Base-by-base conservation (phyloP, 1,284 basidiomycete genomes). In the Tilletia caries region DNA sequence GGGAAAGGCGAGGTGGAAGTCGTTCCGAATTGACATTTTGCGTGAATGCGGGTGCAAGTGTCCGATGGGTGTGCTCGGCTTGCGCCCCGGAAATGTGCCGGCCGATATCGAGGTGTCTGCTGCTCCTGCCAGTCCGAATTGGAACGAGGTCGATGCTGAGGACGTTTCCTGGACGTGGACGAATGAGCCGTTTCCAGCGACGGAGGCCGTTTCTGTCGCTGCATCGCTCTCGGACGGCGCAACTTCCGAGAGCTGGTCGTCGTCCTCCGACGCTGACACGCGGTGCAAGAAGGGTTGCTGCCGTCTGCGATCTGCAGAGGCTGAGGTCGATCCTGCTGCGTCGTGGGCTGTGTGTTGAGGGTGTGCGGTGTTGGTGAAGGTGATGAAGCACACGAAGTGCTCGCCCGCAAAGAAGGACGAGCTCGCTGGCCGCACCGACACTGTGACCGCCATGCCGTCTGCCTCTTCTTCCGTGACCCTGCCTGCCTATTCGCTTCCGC, bases 381-480 rank as follows among this genome's bases (percentile, higher is more conserved):
- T 91, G 79, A 97, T 89, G 3, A 88, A 90, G 20, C 92, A 92
- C 5, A 89, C 86, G 83, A 95, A 92, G 0, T 88, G 86, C 83
- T 97, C 94, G 71, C 94, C 94, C 0, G 94, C 93, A 83, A 95
- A 97, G 85, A 91, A 96, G 0, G 92, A 92, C 0, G 92, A 91
- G 73, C 93, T 91, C 0, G 90, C 87, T 2, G 94, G 94, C 0
- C 84, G 89, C 65, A 87, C 85, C 0, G 84, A 84, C 34, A 87
- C 84, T 69, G 83, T 82, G 62, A 87, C 68, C 25, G 75, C 34
- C 41, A 52, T 52, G n/a, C n/a, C n/a, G n/a, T n/a, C n/a, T n/a
- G n/a, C n/a, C n/a, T n/a, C n/a, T n/a, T n/a, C n/a, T n/a, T n/a
- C n/a, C n/a, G n/a, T n/a, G n/a, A n/a, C n/a, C n/a, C n/a, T n/a